A percentile compares a stretch with the other conserved stretches of the same genome.
phyloP scores from a whole-genome alignment of 306 rosid genomes.

The Dalbergia cochinchinensis region DNA sequence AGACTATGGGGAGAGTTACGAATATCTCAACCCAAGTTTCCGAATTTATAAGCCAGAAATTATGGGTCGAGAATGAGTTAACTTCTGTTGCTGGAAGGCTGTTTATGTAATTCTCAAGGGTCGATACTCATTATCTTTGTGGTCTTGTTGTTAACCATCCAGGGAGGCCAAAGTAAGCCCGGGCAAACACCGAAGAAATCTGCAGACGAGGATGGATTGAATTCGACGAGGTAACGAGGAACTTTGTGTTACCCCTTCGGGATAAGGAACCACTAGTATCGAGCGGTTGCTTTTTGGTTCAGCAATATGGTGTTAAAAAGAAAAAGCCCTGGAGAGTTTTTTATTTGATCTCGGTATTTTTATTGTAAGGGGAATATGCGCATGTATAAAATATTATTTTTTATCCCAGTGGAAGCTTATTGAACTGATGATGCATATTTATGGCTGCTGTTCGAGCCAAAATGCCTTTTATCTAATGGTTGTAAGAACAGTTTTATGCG shows the following conservation, averaged over 20 bases:
- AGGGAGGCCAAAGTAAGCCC: conserved; percentile 77
- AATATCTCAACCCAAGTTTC: conserved; percentile 28
- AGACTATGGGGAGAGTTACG: neutral
- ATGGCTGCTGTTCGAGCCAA: neutral
- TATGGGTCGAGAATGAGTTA: neutral
- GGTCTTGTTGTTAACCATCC: conserved; percentile 38
- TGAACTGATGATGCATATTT: neutral
- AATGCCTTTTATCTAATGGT: neutral
- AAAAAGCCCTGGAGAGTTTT: conserved; percentile 14
- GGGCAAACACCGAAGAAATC: conserved; percentile 64
- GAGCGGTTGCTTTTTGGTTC: neutral
- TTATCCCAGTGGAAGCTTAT: conserved; percentile 18
- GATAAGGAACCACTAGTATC: conserved; percentile 26
- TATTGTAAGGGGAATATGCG: conserved; percentile 23
- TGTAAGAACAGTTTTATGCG: neutral
- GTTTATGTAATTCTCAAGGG: conserved; percentile 7
- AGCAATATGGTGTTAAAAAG: conserved; percentile 8
- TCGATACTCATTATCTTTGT: conserved; percentile 36
- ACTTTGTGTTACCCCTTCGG: conserved; percentile 37
- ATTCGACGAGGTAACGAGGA: conserved; percentile 49
- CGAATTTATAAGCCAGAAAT: neutral
- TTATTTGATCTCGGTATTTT: neutral
- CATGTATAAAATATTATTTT: neutral
- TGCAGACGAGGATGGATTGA: conserved; percentile 55
- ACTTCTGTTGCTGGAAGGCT: conserved; percentile 13